Evolutionary conservation across 495 filamentous ascomycete genomes (phyloP), one percentile per base, ranked within the genome.

Genomic region (Hyaloscypha hepaticicola): DNA sequence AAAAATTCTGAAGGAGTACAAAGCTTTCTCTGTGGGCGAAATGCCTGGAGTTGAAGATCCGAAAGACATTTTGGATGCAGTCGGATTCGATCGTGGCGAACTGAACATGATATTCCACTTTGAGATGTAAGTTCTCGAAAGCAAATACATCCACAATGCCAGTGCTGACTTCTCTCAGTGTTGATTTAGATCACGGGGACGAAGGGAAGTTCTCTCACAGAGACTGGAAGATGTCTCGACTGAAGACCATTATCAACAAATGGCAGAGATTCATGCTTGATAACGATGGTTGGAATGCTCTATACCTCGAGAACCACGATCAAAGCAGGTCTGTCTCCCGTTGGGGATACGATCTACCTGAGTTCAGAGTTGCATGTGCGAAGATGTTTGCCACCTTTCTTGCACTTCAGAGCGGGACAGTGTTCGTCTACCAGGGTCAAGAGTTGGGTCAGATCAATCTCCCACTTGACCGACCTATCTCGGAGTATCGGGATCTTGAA

Each of bases 81-180:
- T 92, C 21, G 78, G 81, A 2, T 78, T 78, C 24, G 81, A 84
- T 52, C 82, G 86, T 26, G 76, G 79, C 51, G 86, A 91, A 71
- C 77, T 92, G 53, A 85, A 84, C 74, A 92, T 92, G 89, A 84
- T 91, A 28, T 92, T 92, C 75, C 84, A 89, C 66, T 91, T 91
- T 65, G 88, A 89, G 66, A 76, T 79, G 28, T 79, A 79, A 12
- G 82, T 84, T 60, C 77, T 85, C 51, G 24, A 33, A 83, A 77
- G 53, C 53, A 83, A 82, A 65, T 59, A 2, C 55, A 69, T 14
- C 45, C 14, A 25, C 84, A 84, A 65, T 7, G 78, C 78, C 1
- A 75, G 72, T 21, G 19, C 11, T 88, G 80, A 79, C 78, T 79
- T 49, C 74, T 85, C 45, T 75, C 77, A 12, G 78, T 41, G 82